phyloP scores from a whole-genome alignment of 2,329 filamentous ascomycete genomes.

The Fusarium devonianum region DNA sequence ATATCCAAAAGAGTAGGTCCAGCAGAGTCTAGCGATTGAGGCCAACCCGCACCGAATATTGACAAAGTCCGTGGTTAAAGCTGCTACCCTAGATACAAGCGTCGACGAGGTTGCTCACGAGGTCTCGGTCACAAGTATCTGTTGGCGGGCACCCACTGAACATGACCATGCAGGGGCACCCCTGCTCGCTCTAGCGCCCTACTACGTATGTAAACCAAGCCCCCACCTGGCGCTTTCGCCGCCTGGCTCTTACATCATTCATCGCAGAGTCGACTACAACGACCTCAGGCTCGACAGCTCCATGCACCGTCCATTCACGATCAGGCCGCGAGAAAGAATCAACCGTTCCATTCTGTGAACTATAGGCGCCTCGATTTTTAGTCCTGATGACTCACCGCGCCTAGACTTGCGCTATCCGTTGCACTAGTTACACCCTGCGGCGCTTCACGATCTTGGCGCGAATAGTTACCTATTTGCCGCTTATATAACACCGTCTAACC shows the following conservation, averaged over 20 bases:
- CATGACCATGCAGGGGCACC: conserved; percentile 21
- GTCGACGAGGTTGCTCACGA: conserved; percentile 16
- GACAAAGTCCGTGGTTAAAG: no score
- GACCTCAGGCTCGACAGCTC: conserved; percentile 8
- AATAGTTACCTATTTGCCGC: conserved; percentile 10
- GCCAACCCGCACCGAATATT: no score
- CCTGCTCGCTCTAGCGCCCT: no score
- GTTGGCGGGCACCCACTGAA: conserved; percentile 17
- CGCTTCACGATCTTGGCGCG: conserved; percentile 17
- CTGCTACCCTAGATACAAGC: conserved; percentile 25
- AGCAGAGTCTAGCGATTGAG: no score
- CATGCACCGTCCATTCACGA: conserved; percentile 13
- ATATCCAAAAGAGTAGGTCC: no score
- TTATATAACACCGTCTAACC: conserved; percentile 12
- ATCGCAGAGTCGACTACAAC: conserved; percentile 14
- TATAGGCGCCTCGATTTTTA: not conserved
- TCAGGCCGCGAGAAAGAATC: conserved; percentile 1
- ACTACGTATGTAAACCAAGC: conserved; percentile 14
- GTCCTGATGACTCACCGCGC: conserved; percentile 23
- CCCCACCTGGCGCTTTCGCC: conserved; percentile 9
- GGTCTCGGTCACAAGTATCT: conserved; percentile 22
- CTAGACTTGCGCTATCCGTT: not conserved
- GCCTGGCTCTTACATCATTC: conserved; percentile 33
- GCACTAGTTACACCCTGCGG: not conserved
- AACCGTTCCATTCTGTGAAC: no score